These are phyloP conservation scores for Symbiodinium natans DNA, from an alignment of 73 alveolate species.

Conservation along the genomic window DNA sequence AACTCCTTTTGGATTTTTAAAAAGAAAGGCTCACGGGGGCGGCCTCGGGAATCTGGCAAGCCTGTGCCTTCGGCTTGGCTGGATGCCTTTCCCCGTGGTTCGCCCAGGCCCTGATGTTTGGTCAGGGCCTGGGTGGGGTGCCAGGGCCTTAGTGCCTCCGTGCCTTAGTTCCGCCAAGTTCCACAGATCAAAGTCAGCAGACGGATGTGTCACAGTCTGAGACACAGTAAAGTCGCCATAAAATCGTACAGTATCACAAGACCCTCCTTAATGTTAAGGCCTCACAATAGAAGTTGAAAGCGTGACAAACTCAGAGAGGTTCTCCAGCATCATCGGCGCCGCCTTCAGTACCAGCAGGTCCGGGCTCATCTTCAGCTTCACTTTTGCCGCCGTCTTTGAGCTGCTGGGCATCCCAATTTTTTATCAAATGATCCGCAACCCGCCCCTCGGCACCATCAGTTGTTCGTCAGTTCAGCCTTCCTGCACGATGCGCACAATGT, in stretches of 20 bases:
- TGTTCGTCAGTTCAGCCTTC: too few relatives aligned
- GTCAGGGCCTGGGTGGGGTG: conserved; percentile 85
- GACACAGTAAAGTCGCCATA: not conserved
- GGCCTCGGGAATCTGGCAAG: conserved; percentile 79
- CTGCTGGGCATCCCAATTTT: conserved; percentile 73
- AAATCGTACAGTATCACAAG: too few relatives aligned
- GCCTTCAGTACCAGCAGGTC: not conserved
- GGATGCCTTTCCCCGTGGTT: conserved; percentile 60
- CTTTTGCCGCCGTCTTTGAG: not conserved
- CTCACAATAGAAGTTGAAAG: too few relatives aligned
- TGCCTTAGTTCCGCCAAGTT: too few relatives aligned
- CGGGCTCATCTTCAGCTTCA: conserved; percentile 60
- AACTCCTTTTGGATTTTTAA: too few relatives aligned
- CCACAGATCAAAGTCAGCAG: too few relatives aligned
- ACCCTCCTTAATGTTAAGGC: too few relatives aligned
- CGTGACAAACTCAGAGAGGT: too few relatives aligned
- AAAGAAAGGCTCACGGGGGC: conserved; percentile 78
- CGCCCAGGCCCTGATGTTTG: conserved; percentile 80
- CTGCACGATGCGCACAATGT: not conserved
- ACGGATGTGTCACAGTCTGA: too few relatives aligned
- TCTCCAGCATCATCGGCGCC: conserved; percentile 39
- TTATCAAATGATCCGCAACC: conserved; percentile 26
- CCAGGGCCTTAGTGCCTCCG: not conserved
- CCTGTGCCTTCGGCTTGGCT: conserved; percentile 58
- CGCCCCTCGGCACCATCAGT: not conserved